Conservation (phyloP, 177 flowering plant genomes). For the Vitis hybrid region DNA sequence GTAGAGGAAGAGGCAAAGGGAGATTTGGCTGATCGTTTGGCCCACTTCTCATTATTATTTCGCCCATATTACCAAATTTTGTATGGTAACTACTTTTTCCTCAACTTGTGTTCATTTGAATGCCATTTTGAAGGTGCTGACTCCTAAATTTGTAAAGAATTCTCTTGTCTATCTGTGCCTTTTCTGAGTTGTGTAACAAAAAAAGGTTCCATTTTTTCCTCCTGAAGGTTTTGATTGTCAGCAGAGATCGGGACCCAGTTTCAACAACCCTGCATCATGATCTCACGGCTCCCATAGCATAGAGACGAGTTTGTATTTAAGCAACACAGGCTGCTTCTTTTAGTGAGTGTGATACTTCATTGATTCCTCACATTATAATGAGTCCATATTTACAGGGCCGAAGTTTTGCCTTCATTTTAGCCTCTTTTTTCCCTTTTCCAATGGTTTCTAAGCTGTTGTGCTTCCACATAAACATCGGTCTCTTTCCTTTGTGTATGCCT, state of each 20-base stretch:
- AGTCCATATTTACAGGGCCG: no score
- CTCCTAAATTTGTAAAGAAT: background rate
- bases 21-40: slow-evolving; percentile 26
- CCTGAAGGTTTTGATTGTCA: slow-evolving; percentile 1
- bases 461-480: no score
- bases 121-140: background rate
- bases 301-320: no score
- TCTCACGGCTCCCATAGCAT: no score
- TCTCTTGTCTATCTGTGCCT: background rate
- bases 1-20: slow-evolving; percentile 40
- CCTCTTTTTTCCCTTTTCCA: no score
- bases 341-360: no score
- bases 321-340: no score
- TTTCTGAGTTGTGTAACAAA: background rate
- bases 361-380: no score
- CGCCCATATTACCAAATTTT: background rate
- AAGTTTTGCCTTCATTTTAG: no score
- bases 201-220: background rate
- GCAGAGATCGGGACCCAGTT: background rate
- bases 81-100: background rate
- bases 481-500: no score
- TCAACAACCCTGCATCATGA: no score
- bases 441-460: no score
- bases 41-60: background rate
- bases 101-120: background rate